A percentile compares a stretch with the other conserved stretches of the same genome.
phyloP scores from a whole-genome alignment of 2,329 filamentous ascomycete species.

The Pyrenophora seminiperda region DNA sequence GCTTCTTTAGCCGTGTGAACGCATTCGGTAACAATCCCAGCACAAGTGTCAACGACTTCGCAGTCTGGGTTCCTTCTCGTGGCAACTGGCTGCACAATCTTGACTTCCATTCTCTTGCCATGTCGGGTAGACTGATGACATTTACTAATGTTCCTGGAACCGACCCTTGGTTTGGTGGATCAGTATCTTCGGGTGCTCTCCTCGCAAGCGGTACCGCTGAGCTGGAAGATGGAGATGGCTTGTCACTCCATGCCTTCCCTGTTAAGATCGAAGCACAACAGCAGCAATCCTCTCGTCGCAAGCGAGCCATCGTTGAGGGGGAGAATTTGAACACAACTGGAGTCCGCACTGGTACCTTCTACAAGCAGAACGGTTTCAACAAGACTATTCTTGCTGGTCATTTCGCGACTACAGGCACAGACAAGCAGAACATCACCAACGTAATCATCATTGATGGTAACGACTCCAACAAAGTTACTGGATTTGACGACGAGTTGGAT shows the following conservation, averaged over 20 bases:
- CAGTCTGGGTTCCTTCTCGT: slow-evolving; percentile 86
- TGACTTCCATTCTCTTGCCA: slow-evolving; percentile 63
- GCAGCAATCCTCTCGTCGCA: slow-evolving; percentile 41
- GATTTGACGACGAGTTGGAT: slow-evolving; percentile 69
- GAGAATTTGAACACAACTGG: slow-evolving; percentile 63
- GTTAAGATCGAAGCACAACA: slow-evolving; percentile 32
- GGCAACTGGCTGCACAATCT: slow-evolving; percentile 89
- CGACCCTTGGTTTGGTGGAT: slow-evolving; percentile 79
- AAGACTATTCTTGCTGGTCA: slow-evolving; percentile 87
- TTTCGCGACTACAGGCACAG: slow-evolving; percentile 72
- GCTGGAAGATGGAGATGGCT: slow-evolving; percentile 52
- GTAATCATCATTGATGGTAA: slow-evolving; percentile 80
- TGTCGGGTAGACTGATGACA: slow-evolving; percentile 75
- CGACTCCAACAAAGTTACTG: slow-evolving; percentile 68
- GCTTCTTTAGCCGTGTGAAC: slow-evolving; percentile 75
- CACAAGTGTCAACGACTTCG: slow-evolving; percentile 73
- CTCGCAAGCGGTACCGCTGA: slow-evolving; percentile 74
- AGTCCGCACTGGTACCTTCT: slow-evolving; percentile 79
- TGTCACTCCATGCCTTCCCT: slow-evolving; percentile 55
- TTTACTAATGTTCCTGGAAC: slow-evolving; percentile 66
- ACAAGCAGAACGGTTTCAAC: slow-evolving; percentile 71
- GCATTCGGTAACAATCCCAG: slow-evolving; percentile 68
- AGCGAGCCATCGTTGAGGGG: slow-evolving; percentile 50
- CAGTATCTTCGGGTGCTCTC: slow-evolving; percentile 75
- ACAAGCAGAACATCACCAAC: slow-evolving; percentile 77